A percentile compares a stretch with the other conserved stretches of the same genome.
Evolutionary conservation across 805 yeast genomes (phyloP).

Genomic region (Lipomyces sp.): DNA sequence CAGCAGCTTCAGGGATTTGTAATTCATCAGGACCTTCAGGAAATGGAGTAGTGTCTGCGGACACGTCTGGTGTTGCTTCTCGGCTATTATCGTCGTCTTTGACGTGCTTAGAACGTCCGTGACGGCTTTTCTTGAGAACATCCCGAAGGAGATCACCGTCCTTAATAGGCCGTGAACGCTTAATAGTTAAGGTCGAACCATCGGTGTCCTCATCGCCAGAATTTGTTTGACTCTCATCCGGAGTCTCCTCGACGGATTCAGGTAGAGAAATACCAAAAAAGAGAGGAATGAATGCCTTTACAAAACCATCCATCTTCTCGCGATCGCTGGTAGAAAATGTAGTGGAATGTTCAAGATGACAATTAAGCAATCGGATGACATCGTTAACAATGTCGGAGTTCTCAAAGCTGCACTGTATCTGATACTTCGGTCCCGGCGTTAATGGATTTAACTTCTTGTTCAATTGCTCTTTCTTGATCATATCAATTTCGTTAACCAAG

Average conservation of each 20-base stretch:
- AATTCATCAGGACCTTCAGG: slow-evolving; percentile 22
- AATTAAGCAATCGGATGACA: slow-evolving; percentile 67
- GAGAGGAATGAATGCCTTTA: slow-evolving; percentile 69
- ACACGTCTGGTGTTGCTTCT: slow-evolving; percentile 36
- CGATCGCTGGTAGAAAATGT: slow-evolving; percentile 81
- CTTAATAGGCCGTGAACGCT: not conserved
- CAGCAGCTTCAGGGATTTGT: slow-evolving; percentile 37
- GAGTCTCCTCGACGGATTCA: slow-evolving; percentile 52
- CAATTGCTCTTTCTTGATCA: slow-evolving; percentile 89
- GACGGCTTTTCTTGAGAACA: slow-evolving; percentile 52
- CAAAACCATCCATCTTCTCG: slow-evolving; percentile 71
- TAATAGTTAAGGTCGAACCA: slow-evolving; percentile 7
- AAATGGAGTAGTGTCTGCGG: slow-evolving; percentile 28
- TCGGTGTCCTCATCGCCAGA: slow-evolving; percentile 36
- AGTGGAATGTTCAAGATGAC: slow-evolving; percentile 68
- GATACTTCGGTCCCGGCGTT: slow-evolving; percentile 83
- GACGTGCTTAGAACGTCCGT: slow-evolving; percentile 23
- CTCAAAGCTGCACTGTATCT: slow-evolving; percentile 63
- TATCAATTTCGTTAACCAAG: slow-evolving; percentile 85
- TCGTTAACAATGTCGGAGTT: slow-evolving; percentile 77
- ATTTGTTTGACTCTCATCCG: slow-evolving; percentile 16
- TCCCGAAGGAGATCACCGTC: slow-evolving; percentile 54
- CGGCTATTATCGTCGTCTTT: slow-evolving; percentile 31
- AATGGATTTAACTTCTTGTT: slow-evolving; percentile 84
- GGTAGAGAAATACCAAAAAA: slow-evolving; percentile 58